Evolutionary conservation across 1,284 basidiomycete species (phyloP).

Genomic region (Mycena citricolor): DNA sequence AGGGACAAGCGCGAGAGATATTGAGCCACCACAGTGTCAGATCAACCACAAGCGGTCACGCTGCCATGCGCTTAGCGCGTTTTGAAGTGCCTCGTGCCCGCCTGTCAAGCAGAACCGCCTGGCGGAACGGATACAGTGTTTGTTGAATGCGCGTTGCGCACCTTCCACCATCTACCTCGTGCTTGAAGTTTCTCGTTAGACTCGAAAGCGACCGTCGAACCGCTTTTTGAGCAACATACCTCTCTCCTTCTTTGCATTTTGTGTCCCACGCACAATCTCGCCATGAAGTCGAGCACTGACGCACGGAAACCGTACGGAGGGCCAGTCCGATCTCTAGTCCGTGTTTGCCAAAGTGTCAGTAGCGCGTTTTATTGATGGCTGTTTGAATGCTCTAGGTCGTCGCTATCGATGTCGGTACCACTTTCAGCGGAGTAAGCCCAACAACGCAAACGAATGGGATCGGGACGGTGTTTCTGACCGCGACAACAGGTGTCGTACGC

Average conservation of each 20-base stretch:
- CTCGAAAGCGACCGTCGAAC: conserved; percentile 17
- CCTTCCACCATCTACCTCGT: too few relatives aligned
- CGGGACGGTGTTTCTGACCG: too few relatives aligned
- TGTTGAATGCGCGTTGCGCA: too few relatives aligned
- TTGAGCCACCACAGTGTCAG: too few relatives aligned
- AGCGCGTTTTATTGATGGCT: conserved; percentile 9
- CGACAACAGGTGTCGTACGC: conserved; percentile 74
- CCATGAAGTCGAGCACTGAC: conserved; percentile 47
- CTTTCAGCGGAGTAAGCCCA: conserved; percentile 60
- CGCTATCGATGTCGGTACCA: conserved; percentile 75
- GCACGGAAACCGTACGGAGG: conserved; percentile 73
- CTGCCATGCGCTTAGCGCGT: conserved; percentile 20
- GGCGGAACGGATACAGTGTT: too few relatives aligned
- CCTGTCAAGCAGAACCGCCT: too few relatives aligned
- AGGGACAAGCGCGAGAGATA: conserved; percentile 14
- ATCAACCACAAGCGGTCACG: too few relatives aligned
- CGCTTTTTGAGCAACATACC: conserved; percentile 15
- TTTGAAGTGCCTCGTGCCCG: conserved; percentile 6
- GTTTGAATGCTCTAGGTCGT: conserved; percentile 44
- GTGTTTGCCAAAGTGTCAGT: conserved; percentile 1
- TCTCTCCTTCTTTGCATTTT: conserved; percentile 5
- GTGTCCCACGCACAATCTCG: conserved; percentile 15
- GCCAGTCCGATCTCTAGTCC: conserved; percentile 53
- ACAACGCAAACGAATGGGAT: too few relatives aligned
- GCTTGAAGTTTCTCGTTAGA: conserved; percentile 14